Evolutionary conservation across 768 basidiomycete species (phyloP), one percentile per base, ranked within the genome.

Genomic region (Pisolithus marmoratus): DNA sequence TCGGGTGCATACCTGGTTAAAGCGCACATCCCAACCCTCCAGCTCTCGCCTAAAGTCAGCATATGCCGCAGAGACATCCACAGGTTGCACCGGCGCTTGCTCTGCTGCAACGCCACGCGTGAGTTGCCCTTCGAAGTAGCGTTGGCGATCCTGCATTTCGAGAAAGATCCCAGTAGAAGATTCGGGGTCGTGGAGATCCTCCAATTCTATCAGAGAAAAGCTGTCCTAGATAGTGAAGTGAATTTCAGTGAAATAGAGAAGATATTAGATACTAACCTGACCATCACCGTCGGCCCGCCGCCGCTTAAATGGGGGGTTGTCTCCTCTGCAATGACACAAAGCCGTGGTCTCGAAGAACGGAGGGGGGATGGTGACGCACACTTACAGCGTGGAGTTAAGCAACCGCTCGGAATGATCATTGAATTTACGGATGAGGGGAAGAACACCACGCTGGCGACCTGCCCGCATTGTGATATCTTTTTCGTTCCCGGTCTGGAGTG

Each of bases 371-470:
- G 58, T 67, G 3, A 17, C 14, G 27, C 29, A 8, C n/a, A 63
- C 74, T 59, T 62, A 88, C 89, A 91, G 61, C 5, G 88, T 85
- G 40, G 90, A 84, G 52, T 87, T 85, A 14, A 98, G 72, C 9
- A 97, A 72, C 58, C 93, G 73, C 59, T 95, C 92, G 1, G 93
- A 96, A 67, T 99, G 96, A 62, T 97, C 93, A 61, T 98, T 99
- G 71, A 99, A 98, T 64, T 94, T 90, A 46, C 95, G 80, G 57
- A 99, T 98, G 44, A 98, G 77, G 0, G 96, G 96, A 22, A 99
- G 70, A 12, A 90, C 88, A 34, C 85, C 87, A 46, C 84, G 79
- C 66, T 96, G 89, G 61, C 86, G 80, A 15, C 96, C 96, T 14
- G 95, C 84, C 65, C 91, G 91, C 96, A 98, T 99, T 1, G 96